Base-by-base conservation (phyloP, 2,329 filamentous ascomycete genomes). In the Claviceps sp. region DNA sequence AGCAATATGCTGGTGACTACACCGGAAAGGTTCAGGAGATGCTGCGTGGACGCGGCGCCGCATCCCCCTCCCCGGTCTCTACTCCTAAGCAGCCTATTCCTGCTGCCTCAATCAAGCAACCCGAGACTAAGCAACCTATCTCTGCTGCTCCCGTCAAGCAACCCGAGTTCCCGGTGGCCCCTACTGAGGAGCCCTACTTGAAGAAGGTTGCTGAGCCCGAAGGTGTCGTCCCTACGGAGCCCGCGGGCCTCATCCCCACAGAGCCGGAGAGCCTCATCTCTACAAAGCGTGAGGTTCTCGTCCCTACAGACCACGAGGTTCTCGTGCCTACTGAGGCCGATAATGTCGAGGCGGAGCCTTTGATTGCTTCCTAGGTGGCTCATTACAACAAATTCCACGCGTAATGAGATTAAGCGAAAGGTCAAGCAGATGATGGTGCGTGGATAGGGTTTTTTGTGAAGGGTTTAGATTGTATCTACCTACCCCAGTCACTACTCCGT, bases 1-100 rank as follows among this genome's bases (percentile, higher is more conserved):
- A 84, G 74, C 76, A 82, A 65, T 83, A 84, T 61, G 74, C 82
- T 61, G 80, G 78, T 42, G 81, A 85, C 62, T 83, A 85, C 67
- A 80, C 80, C 30, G 72, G 75, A 64, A 85, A 85, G 75, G 81
- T 82, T 52, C 81, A 84, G 69, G 72, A 78, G 59, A 71, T 84
- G 64, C 73, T 85, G 58, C 73, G 75, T 54, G 74, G 75, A 59
- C 70, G 69, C 55, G 67, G 68, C 17, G 62, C 69, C 52, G 70
- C 73, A 41, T 68, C 72, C 50, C 68, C 72, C 40, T 68, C 72
- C 51, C 68, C 72, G 60, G 60, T 65, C 56, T 62, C 48, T 2
- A 22, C 51, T 14, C 45, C 66, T 48, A 59, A 71, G 50, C 70
- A 70, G 60, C 58, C 69, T 14, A 57, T 48, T 42, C 56, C 52